Evolutionary conservation across 2,329 filamentous ascomycete genomes (phyloP).

Genomic region (Scortechinia acanthostroma): DNA sequence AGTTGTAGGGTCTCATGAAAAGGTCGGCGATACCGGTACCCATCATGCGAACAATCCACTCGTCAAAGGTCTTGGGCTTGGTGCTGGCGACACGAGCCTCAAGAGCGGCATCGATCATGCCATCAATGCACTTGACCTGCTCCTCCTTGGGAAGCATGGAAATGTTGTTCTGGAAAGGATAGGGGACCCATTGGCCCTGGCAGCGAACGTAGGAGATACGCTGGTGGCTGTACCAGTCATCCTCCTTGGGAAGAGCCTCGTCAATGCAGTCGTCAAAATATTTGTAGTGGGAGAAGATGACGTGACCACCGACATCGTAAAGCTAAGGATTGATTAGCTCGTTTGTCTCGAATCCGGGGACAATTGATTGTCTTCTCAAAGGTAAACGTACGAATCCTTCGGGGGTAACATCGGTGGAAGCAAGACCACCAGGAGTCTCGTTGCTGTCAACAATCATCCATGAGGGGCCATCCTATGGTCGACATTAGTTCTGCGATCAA

Average conservation of each 20-base stretch:
- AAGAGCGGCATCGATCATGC: slow-evolving; percentile 88
- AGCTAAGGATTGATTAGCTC: slow-evolving; percentile 44
- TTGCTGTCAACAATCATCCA: slow-evolving; percentile 94
- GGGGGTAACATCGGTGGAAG: slow-evolving; percentile 86
- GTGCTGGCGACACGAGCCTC: slow-evolving; percentile 78
- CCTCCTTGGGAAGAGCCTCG: slow-evolving; percentile 86
- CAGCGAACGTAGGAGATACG: slow-evolving; percentile 98
- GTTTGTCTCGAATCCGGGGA: not conserved
- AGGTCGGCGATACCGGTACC: slow-evolving; percentile 83
- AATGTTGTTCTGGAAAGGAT: slow-evolving; percentile 99
- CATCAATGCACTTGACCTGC: slow-evolving; percentile 88
- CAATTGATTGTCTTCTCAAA: slow-evolving; percentile 8
- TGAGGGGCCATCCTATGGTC: slow-evolving; percentile 73
- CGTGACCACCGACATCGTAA: slow-evolving; percentile 96
- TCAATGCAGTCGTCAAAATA: slow-evolving; percentile 99
- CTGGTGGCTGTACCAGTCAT: slow-evolving; percentile 96
- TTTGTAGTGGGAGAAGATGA: slow-evolving; percentile 99
- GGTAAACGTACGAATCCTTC: slow-evolving; percentile 83
- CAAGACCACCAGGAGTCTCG: slow-evolving; percentile 88
- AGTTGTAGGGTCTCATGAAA: slow-evolving; percentile 99
- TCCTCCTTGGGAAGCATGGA: slow-evolving; percentile 96
- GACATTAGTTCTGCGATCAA: not conserved
- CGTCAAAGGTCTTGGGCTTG: slow-evolving; percentile 94
- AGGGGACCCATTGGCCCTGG: slow-evolving; percentile 93
- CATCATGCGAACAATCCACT: slow-evolving; percentile 93